Evolutionary conservation across 176 grass and related monocot species (phyloP).

Genomic region (Oryza meridionalis): DNA sequence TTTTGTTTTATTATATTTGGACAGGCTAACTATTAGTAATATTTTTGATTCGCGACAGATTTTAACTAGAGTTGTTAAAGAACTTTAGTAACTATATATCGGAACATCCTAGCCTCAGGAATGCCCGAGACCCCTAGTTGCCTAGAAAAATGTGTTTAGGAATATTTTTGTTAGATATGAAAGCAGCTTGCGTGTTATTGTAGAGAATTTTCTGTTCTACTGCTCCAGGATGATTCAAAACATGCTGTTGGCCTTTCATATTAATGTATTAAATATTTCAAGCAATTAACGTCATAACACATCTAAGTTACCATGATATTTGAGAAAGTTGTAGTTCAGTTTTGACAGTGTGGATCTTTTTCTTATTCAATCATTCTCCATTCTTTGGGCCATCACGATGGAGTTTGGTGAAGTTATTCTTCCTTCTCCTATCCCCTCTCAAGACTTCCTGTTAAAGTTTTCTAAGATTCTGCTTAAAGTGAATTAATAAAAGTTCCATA

Average conservation of each 20-base stretch:
- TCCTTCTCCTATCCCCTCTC: neutral
- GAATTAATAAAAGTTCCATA: neutral
- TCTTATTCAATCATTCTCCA: neutral
- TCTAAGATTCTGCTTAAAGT: neutral
- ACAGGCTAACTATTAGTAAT: neutral
- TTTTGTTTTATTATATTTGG: neutral
- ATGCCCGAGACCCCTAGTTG: no score
- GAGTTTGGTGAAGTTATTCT: neutral
- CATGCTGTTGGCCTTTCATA: neutral
- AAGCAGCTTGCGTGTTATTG: neutral
- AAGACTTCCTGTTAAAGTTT: neutral
- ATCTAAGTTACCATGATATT: neutral
- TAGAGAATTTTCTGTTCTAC: neutral
- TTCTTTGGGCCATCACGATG: neutral
- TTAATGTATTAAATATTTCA: conserved; percentile 20
- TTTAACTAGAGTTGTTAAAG: neutral
- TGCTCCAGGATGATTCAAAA: neutral
- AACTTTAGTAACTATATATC: neutral
- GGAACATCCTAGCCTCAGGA: neutral
- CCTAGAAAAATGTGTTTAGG: neutral
- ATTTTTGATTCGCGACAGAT: neutral
- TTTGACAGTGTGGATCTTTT: neutral
- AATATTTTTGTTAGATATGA: neutral
- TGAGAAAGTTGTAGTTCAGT: neutral
- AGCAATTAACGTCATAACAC: neutral